phyloP scores from a whole-genome alignment of 495 filamentous ascomycete genomes.

The Aspergillus bridgeri region DNA sequence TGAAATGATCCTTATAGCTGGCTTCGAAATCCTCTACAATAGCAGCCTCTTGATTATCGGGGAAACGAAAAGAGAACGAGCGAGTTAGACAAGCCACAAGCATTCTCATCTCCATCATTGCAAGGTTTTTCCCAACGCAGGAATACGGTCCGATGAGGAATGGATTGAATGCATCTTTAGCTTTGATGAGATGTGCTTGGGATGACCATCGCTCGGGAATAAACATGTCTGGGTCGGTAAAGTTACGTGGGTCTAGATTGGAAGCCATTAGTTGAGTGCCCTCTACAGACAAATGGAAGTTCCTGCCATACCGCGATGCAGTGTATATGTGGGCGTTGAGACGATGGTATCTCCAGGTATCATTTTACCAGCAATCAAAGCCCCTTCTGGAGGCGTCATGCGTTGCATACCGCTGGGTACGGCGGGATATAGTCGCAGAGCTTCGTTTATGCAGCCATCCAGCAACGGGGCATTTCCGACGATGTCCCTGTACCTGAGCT shows the following conservation, averaged over 20 bases:
- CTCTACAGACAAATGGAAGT: background rate
- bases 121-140: conserved; percentile 6
- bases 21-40: too few relatives aligned
- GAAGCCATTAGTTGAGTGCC: background rate
- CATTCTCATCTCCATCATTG: background rate
- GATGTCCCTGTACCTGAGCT: background rate
- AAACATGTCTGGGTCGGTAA: conserved; percentile 1
- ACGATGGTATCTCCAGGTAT: conserved; percentile 24
- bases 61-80: too few relatives aligned
- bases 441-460: conserved; percentile 37
- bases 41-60: too few relatives aligned
- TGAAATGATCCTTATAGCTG: too few relatives aligned
- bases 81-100: too few relatives aligned
- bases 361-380: conserved; percentile 19
- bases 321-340: conserved; percentile 16
- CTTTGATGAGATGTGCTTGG: background rate
- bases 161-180: conserved; percentile 6
- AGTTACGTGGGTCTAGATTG: conserved; percentile 3
- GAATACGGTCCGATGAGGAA: conserved; percentile 2
- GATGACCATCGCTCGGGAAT: conserved; percentile 9
- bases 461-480: conserved; percentile 18
- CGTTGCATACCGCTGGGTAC: conserved; percentile 18
- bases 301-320: conserved; percentile 18
- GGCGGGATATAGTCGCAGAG: conserved; percentile 32
- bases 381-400: conserved; percentile 21